Evolutionary conservation across 306 rosid genomes (phyloP).

Genomic region (Pachyrhizus erosus): DNA sequence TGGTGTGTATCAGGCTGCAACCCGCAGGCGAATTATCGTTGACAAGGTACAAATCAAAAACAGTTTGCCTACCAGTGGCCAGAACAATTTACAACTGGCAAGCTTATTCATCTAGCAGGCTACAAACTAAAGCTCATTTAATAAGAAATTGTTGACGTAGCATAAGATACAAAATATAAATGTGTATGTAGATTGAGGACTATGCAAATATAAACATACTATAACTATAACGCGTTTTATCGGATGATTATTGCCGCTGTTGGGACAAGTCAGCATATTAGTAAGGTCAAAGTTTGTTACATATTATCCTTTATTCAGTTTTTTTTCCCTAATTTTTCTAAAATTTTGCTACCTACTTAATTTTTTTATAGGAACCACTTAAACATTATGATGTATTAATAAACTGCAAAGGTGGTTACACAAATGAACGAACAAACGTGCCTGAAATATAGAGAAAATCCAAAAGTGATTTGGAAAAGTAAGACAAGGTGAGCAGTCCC

Average conservation of each 20-base stretch:
- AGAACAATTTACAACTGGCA: not conserved
- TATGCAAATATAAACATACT: not conserved
- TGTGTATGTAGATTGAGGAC: not conserved
- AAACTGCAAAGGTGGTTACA: constrained; percentile 6
- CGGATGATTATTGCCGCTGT: constrained; percentile 30
- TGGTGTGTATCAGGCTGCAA: not conserved
- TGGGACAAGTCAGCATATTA: constrained; percentile 23
- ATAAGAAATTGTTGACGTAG: not conserved
- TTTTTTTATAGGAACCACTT: not conserved
- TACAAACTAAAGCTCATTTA: constrained; percentile 15
- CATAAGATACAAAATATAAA: not conserved
- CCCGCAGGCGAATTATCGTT: constrained; percentile 6
- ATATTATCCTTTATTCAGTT: not conserved
- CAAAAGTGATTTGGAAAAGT: constrained; percentile 35
- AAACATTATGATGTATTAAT: not conserved
- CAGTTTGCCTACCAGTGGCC: not conserved
- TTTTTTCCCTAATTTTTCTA: not conserved
- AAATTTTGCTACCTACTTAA: constrained; percentile 3
- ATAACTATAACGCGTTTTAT: constrained; percentile 33
- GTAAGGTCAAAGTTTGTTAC: constrained; percentile 33
- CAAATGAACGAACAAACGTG: constrained; percentile 11
- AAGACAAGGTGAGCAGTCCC: constrained; percentile 43
- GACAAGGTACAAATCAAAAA: constrained; percentile 31
- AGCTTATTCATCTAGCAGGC: not conserved
- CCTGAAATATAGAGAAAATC: constrained; percentile 37